Evolutionary conservation across 768 basidiomycete species (phyloP), one percentile per base, ranked within the genome.

Genomic region (Macrocybe gigantea): DNA sequence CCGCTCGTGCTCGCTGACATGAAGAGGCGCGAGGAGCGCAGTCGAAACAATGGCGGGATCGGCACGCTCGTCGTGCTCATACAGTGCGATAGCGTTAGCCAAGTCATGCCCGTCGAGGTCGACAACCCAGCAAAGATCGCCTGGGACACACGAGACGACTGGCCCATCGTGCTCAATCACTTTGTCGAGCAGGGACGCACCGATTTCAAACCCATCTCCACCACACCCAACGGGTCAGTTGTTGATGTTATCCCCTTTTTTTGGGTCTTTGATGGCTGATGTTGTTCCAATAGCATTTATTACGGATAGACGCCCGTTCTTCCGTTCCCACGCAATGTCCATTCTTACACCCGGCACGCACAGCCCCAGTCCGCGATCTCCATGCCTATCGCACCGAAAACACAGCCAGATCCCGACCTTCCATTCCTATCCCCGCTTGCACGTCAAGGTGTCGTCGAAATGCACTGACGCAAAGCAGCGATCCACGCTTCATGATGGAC

Each of bases 41-140:
- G 84, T 65, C 78, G 88, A 29, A 75, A 77, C 33, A 77, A 64
- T 55, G 88, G 88, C 9, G 88, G 88, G 9, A 82, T 90, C 54
- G 88, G 88, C 13, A 79, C 83, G 4, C 72, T 83, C 2, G 74
- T 90, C 44, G 74, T 91, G 62, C 71, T 90, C 60, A 73, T 91
- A 49, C 85, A 90, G 58, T 89, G 88, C 57, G 84, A 79, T 34
- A 73, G 75, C 15, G 74, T 88, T 57, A 82, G 80, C 58, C 86
- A 91, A 57, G 87, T 91, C 53, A 86, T 90, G 83, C 88, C 88
- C 32, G 85, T 90, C 53, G 88, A 91, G 60, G 83, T 90, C 44
- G 88, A 91, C 62, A 79, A 84, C 6, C 88, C 85, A 1, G 68
- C 75, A 49, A 85, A 81, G 56, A 88, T 89, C 57, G 70, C 79